phyloP scores from a whole-genome alignment of 805 yeast genomes.

The Candida khao-thaluensis region DNA sequence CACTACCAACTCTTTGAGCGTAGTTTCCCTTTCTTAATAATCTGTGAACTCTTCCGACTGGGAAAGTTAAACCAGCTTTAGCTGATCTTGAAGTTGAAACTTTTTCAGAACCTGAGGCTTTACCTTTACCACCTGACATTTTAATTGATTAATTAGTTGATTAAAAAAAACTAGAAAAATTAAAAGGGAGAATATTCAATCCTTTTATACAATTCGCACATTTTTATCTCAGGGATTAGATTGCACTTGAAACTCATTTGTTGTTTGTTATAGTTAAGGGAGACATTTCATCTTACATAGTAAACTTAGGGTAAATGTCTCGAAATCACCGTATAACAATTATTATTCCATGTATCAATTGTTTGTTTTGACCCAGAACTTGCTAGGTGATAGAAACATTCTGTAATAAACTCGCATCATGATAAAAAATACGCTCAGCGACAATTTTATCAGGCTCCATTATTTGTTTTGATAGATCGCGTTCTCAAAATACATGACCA shows the following conservation, averaged over 20 bases:
- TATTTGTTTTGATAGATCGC: constrained; percentile 4
- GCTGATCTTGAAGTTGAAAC: constrained; percentile 98
- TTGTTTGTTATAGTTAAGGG: not conserved
- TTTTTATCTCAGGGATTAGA: not conserved
- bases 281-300: constrained; percentile 4
- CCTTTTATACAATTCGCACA: constrained; percentile 9
- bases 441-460: not conserved
- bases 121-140: constrained; percentile 88
- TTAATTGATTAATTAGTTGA: constrained; percentile 15
- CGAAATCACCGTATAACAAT: not conserved
- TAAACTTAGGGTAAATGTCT: constrained; percentile 1
- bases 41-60: constrained; percentile 99
- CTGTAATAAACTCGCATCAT: not conserved
- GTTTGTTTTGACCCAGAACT: constrained; percentile 2
- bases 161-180: constrained; percentile 5
- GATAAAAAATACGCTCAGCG: constrained; percentile 1
- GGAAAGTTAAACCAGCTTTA: constrained; percentile 98
- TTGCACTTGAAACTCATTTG: not conserved
- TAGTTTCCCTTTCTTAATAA: constrained; percentile 95
- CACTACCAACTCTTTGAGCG: constrained; percentile 98
- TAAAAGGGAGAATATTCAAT: constrained; percentile 6
- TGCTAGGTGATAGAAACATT: no score
- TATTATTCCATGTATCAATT: not conserved
- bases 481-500: constrained; percentile 4
- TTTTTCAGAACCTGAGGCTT: constrained; percentile 93